Percentiles rank a stretch among this genome's conserved stretches.
phyloP scores from a whole-genome alignment of 495 filamentous ascomycete genomes.

The Peziza echinospora region DNA sequence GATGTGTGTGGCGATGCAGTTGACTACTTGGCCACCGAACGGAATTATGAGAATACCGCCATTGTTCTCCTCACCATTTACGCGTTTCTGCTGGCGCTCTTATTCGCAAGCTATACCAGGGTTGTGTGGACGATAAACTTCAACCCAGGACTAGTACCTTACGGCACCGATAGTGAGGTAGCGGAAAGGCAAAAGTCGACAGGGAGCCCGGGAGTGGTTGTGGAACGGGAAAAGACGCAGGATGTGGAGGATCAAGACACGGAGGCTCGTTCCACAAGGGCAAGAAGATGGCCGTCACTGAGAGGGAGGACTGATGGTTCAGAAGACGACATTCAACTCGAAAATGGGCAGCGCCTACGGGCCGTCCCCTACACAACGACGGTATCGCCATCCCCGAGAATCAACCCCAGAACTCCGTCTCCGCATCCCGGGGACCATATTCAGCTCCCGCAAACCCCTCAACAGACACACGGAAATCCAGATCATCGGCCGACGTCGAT shows the following conservation, averaged over 20 bases:
- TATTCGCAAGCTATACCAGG: conserved; percentile 46
- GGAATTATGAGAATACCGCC: conserved; percentile 33
- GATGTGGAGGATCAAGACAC: conserved; percentile 6
- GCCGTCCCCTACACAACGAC: background rate
- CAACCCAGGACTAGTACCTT: conserved; percentile 35
- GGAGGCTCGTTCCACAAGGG: conserved; percentile 10
- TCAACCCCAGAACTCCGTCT: conserved; percentile 1
- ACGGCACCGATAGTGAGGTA: conserved; percentile 6
- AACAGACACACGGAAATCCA: background rate
- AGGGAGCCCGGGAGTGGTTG: conserved; percentile 10
- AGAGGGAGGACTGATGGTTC: background rate
- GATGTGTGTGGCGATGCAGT: conserved; percentile 3
- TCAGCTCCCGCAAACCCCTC: conserved; percentile 14
- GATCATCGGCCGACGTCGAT: background rate
- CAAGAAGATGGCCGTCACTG: background rate
- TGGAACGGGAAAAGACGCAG: conserved; percentile 8
- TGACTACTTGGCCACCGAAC: conserved; percentile 8
- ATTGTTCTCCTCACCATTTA: conserved; percentile 49
- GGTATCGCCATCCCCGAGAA: conserved; percentile 1
- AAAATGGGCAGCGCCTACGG: conserved; percentile 3
- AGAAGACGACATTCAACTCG: background rate
- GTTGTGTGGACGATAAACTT: conserved; percentile 38
- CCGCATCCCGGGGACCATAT: conserved; percentile 25
- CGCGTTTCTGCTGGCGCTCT: conserved; percentile 42
- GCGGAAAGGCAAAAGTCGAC: conserved; percentile 4